Evolutionary conservation across 306 rosid genomes (phyloP), one percentile per base, ranked within the genome.

Genomic region (Arachis stenosperma): DNA sequence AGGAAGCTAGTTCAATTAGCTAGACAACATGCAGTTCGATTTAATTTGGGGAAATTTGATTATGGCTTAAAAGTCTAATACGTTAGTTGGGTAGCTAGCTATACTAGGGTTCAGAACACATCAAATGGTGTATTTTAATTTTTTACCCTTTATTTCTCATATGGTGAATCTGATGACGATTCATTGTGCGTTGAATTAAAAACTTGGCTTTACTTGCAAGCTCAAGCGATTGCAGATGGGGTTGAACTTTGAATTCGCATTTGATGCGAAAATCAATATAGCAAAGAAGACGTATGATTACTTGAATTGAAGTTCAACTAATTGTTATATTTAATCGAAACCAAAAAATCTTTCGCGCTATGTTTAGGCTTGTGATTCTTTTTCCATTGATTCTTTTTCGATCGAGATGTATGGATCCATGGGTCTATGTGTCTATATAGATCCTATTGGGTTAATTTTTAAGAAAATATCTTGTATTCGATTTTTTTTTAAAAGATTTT

Each of bases 61-160:
- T 10, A 12, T 41, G 75, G 7, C 55, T 5, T 3, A 56, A 70
- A 52, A 70, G 55, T 70, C 14, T 13, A 12, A 4, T 27, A 7
- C 22, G 55, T 70, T 70, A 12, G 65, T 42, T 56, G 59, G 29
- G 9, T 2, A 56, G 61, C 61, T 27, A 56, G 61, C 37, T 55
- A 12, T 11, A 27, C 61, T 56, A 54, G 39, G 61, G 27, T 27
- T 56, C 8, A 22, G 8, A 13, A 70, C 39, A 69, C 22, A 54
- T 22, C 17, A 17, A 17, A 17, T 17, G 17, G 17, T 17, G 17
- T 17, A 17, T 17, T 17, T 8, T 4, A 15, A 17, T 33, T 33
- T 33, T 33, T 33, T 0, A 2, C 4, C 4, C 3, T 1, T 33
- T 33, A 33, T 33, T 33, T 33, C 37, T 33, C 37, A 2, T 33